Base-by-base conservation (phyloP, 2,329 filamentous ascomycete genomes). In the Helotiales sp. region DNA sequence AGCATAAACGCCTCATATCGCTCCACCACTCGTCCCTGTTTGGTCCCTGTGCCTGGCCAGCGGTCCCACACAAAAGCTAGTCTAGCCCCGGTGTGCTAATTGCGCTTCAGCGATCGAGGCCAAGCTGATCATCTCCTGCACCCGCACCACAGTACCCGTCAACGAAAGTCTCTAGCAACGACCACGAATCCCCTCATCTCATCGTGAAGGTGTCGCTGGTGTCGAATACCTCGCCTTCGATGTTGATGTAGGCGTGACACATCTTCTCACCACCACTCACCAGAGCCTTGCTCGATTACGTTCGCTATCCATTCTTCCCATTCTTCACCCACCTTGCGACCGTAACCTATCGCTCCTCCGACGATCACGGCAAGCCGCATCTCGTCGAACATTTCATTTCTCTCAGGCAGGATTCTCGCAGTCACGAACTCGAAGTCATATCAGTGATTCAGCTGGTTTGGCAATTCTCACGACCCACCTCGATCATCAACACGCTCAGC, bases 211-310 rank as follows among this genome's bases (percentile, higher is more conserved):
- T 27, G 47, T 55, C 25, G 47, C 46, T 50, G 53, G 25, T 7
- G 5, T 48, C 46, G 46, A 48, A 13, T 30, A 22, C 54, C n/a
- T 59, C 51, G 52, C 54, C 42, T 19, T 44, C 55, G 34, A 58
- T 60, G 52, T 52, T 55, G 31, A 56, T 59, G 55, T 60, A 60
- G 52, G 34, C 42, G 38, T 42, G 27, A 19, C 42, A 48, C 24
- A 15, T 30, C 36, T 25, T 52, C 24, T 27, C 52, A 47, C 40
- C 22, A 44, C 48, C 25, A 34, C 27, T 29, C 50, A 53, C 9
- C 44, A 60, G 64, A 66, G 65, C 58, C 64, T 57, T 27, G 59
- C 62, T 62, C 64, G 57, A 54, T 56, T 57, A 67, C 66, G 64
- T 52, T 67, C 66, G 61, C 66, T 67, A 55, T 49, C 36, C 42